Evolutionary conservation across 441 rosid species (phyloP).

Genomic region (Adansonia rubrostipa): DNA sequence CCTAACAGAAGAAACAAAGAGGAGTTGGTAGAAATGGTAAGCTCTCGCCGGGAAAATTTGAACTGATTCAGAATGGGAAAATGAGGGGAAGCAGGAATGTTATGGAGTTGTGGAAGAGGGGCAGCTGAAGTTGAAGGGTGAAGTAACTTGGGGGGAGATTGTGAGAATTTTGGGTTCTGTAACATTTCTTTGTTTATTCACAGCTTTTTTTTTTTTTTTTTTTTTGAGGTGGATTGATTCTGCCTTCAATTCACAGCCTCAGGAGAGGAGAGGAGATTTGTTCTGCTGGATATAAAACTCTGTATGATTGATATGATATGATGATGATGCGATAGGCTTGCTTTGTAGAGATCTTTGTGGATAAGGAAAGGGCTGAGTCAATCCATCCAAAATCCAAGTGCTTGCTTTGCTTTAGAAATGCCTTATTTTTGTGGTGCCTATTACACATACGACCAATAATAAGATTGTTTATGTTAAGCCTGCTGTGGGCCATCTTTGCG

Average conservation of each 20-base stretch:
- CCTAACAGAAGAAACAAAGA: slow-evolving; percentile 65
- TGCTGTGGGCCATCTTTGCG: slow-evolving; percentile 31
- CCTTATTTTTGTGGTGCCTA: slow-evolving; percentile 27
- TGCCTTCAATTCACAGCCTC: neutral
- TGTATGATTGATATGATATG: neutral
- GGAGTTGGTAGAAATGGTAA: slow-evolving; percentile 49
- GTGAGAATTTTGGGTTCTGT: slow-evolving; percentile 41
- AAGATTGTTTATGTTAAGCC: neutral
- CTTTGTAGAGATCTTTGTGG: slow-evolving; percentile 22
- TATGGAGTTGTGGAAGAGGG: slow-evolving; percentile 36
- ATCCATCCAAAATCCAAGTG: slow-evolving; percentile 28
- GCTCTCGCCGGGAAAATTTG: slow-evolving; percentile 66
- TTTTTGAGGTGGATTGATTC: neutral
- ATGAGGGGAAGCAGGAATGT: slow-evolving; percentile 32
- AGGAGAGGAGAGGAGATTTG: neutral
- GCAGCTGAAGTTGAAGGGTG: slow-evolving; percentile 33
- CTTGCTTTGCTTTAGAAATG: neutral
- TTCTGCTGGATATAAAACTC: neutral
- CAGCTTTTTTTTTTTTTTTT: neutral
- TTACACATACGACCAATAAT: slow-evolving; percentile 14
- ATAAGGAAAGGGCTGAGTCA: slow-evolving; percentile 37
- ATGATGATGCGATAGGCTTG: neutral
- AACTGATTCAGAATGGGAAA: slow-evolving; percentile 37
- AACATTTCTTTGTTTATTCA: slow-evolving; percentile 41
- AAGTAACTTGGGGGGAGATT: slow-evolving; percentile 37